Conservation (phyloP, 768 basidiomycete genomes). For the Flagelloscypha sp. region DNA sequence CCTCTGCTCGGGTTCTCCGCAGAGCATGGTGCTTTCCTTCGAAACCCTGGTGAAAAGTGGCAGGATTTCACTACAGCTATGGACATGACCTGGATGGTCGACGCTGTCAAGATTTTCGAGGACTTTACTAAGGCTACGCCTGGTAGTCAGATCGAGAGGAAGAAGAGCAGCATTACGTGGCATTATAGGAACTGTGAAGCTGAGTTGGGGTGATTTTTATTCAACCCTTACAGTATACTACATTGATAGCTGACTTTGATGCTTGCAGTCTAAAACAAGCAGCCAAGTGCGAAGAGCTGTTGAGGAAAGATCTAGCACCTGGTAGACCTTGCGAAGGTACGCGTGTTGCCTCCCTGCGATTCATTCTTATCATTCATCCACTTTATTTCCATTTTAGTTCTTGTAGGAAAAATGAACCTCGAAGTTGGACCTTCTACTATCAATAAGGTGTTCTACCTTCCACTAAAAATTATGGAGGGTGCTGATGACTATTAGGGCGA, state of each 20-base stretch:
- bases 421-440: conserved; percentile 68
- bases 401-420: conserved; percentile 73
- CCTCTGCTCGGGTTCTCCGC: conserved; percentile 57
- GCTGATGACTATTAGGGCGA: too few species aligned
- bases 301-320: conserved; percentile 61
- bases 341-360: conserved; percentile 6
- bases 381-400: conserved; percentile 28
- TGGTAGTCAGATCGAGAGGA: conserved; percentile 63
- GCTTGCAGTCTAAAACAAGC: conserved; percentile 49
- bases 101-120: conserved; percentile 66
- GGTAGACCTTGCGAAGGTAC: conserved; percentile 63
- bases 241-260: too few species aligned
- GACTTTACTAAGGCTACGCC: conserved; percentile 70
- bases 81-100: conserved; percentile 72
- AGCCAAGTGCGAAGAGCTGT: conserved; percentile 65
- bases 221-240: too few species aligned
- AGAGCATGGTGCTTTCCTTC: conserved; percentile 67
- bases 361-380: too few species aligned
- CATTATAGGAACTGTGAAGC: conserved; percentile 69
- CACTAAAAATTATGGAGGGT: too few species aligned
- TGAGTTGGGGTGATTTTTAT: conserved; percentile 63
- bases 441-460: conserved; percentile 44
- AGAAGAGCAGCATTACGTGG: conserved; percentile 73
- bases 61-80: conserved; percentile 54
- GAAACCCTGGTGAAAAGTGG: conserved; percentile 48